Conservation (phyloP, 2,329 filamentous ascomycete species). For the Tympanopsis confertula region DNA sequence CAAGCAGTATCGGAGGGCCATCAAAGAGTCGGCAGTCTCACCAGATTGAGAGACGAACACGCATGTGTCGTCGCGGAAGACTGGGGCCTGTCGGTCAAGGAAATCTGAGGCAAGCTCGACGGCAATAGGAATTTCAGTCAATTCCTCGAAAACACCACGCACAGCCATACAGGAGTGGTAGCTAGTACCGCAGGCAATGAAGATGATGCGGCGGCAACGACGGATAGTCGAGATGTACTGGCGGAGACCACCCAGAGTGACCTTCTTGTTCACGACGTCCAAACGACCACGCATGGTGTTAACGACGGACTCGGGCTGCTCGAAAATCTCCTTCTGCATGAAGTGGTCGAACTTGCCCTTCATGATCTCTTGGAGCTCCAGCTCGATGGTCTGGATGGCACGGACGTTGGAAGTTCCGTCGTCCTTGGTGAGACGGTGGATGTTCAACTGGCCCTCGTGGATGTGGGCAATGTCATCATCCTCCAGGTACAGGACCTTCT, state of each 20-base stretch:
- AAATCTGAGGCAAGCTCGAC: conserved; percentile 98
- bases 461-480: conserved; percentile 99
- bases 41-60: conserved; percentile 98
- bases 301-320: conserved; percentile 97
- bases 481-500: conserved; percentile 99
- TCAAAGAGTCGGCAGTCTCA: conserved; percentile 92
- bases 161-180: conserved; percentile 99
- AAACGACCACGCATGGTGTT: conserved; percentile 99
- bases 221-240: conserved; percentile 96
- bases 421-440: conserved; percentile 93
- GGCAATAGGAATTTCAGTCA: conserved; percentile 93
- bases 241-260: conserved; percentile 88
- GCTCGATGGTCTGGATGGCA: conserved; percentile 95
- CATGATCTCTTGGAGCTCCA: conserved; percentile 99
- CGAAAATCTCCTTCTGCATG: conserved; percentile 99
- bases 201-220: conserved; percentile 92
- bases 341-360: conserved; percentile 99
- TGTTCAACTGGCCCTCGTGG: conserved; percentile 96
- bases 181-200: conserved; percentile 96
- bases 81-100: conserved; percentile 87
- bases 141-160: conserved; percentile 91
- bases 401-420: conserved; percentile 95
- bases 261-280: conserved; percentile 83
- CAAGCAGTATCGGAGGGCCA: conserved; percentile 94
- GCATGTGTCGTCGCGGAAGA: conserved; percentile 98